phyloP scores from a whole-genome alignment of 2,329 filamentous ascomycete genomes.

The Metarhizium guizhouense region DNA sequence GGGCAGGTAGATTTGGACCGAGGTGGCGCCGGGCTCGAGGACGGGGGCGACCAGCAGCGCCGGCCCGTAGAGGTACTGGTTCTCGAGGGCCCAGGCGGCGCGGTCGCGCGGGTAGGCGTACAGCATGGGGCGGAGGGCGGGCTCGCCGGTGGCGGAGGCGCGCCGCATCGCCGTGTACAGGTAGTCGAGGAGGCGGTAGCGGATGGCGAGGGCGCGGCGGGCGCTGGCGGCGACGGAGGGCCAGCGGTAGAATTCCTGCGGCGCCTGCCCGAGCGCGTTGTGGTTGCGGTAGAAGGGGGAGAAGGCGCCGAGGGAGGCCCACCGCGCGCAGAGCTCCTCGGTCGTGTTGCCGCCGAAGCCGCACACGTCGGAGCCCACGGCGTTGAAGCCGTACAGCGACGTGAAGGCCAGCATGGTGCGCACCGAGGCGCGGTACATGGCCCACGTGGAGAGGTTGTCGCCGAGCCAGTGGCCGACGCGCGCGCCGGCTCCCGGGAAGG shows the following conservation, averaged over 20 bases:
- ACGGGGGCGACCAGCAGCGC: slow-evolving; percentile 41
- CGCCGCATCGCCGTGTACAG: slow-evolving; percentile 63
- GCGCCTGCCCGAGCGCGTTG: slow-evolving; percentile 33
- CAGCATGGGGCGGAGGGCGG: slow-evolving; percentile 61
- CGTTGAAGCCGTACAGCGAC: slow-evolving; percentile 58
- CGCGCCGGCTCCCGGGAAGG: slow-evolving; percentile 67
- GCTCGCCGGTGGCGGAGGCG: slow-evolving; percentile 52
- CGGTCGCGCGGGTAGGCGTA: slow-evolving; percentile 55
- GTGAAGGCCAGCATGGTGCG: slow-evolving; percentile 68
- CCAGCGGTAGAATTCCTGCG: slow-evolving; percentile 66
- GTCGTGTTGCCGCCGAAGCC: slow-evolving; percentile 60
- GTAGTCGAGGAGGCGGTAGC: slow-evolving; percentile 77
- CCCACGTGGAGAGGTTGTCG: slow-evolving; percentile 63
- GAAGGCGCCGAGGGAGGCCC: slow-evolving; percentile 63
- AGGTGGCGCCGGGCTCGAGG: slow-evolving; percentile 32
- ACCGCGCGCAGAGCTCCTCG: slow-evolving; percentile 57
- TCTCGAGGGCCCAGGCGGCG: slow-evolving; percentile 35
- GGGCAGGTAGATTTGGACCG: slow-evolving; percentile 39
- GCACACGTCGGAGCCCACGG: slow-evolving; percentile 67
- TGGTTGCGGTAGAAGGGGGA: slow-evolving; percentile 65
- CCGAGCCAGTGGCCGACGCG: slow-evolving; percentile 78
- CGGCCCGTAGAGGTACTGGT: slow-evolving; percentile 42
- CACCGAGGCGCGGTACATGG: slow-evolving; percentile 68
- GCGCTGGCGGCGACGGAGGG: slow-evolving; percentile 53
- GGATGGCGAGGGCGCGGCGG: slow-evolving; percentile 57